Evolutionary conservation across 2,329 filamentous ascomycete genomes (phyloP).

Genomic region (Diaporthe caulivora): DNA sequence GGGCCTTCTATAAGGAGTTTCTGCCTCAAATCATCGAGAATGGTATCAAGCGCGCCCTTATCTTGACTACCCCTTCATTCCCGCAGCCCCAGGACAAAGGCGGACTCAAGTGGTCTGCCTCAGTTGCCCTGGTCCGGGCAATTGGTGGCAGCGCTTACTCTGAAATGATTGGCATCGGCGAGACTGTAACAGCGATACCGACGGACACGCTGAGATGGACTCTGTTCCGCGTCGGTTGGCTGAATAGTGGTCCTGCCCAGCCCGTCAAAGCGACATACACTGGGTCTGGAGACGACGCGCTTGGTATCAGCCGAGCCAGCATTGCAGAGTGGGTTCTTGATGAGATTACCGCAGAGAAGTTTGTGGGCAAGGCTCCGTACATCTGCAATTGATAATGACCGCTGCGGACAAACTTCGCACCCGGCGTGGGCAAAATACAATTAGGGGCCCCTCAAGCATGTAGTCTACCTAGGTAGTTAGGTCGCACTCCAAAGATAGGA

Average conservation of each 20-base stretch:
- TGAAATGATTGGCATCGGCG: conserved; percentile 4
- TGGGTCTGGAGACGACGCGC: neutral
- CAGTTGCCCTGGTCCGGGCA: neutral
- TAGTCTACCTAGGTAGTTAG: too few relatives aligned
- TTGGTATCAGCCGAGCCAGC: conserved; percentile 3
- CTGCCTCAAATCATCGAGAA: neutral
- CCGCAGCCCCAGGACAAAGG: neutral
- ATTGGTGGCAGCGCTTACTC: neutral
- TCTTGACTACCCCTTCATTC: neutral
- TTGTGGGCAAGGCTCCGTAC: conserved; percentile 1
- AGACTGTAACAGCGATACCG: neutral
- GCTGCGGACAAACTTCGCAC: neutral
- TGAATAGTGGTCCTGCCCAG: neutral
- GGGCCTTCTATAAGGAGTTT: neutral
- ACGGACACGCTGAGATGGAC: neutral
- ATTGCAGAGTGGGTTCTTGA: neutral
- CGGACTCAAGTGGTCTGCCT: neutral
- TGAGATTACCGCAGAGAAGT: neutral
- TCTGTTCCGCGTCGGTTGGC: conserved; percentile 10
- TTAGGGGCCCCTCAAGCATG: too few relatives aligned
- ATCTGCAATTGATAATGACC: neutral
- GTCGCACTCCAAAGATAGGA: neutral
- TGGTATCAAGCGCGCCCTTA: conserved; percentile 2
- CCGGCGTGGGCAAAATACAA: neutral
- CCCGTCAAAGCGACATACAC: neutral